These are phyloP conservation scores for Cladorrhinum samala DNA, from an alignment of 495 filamentous ascomycete species.

Conservation along the genomic window DNA sequence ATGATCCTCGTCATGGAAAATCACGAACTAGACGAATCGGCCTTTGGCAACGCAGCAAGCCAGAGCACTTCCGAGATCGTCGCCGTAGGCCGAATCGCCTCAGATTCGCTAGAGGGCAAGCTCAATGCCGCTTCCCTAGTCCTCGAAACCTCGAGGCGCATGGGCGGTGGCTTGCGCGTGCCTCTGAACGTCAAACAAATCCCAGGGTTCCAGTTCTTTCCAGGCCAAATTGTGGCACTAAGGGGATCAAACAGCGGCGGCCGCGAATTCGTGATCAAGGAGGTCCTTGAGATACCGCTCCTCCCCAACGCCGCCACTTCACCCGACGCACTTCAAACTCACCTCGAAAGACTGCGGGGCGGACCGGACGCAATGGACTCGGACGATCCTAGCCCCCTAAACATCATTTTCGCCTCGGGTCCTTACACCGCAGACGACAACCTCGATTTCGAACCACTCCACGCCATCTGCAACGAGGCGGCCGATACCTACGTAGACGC, in stretches of 20 bases:
- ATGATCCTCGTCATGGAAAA: constrained; percentile 61
- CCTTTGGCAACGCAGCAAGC: constrained; percentile 78
- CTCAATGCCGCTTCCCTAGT: constrained; percentile 78
- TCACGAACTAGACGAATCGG: constrained; percentile 68
- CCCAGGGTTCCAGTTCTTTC: constrained; percentile 76
- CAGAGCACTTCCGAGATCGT: constrained; percentile 82
- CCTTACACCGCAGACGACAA: constrained; percentile 91
- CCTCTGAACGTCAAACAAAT: constrained; percentile 70
- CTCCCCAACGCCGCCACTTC: constrained; percentile 62
- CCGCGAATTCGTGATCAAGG: constrained; percentile 70
- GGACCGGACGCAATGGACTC: constrained; percentile 54
- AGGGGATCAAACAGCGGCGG: constrained; percentile 82
- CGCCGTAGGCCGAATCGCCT: constrained; percentile 85
- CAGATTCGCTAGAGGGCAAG: constrained; percentile 74
- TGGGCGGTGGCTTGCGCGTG: constrained; percentile 72
- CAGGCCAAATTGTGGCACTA: constrained; percentile 87
- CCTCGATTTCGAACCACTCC: constrained; percentile 78
- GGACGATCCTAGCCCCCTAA: constrained; percentile 58
- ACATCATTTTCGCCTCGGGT: constrained; percentile 69
- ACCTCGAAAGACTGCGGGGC: constrained; percentile 58
- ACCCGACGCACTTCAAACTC: constrained; percentile 51
- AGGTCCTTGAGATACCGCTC: constrained; percentile 67
- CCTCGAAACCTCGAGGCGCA: constrained; percentile 80
- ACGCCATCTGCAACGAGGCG: constrained; percentile 71
- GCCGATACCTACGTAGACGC: constrained; percentile 68